Evolutionary conservation across 2,329 filamentous ascomycete genomes (phyloP).

Genomic region (Pseudocercospora macadamiae): DNA sequence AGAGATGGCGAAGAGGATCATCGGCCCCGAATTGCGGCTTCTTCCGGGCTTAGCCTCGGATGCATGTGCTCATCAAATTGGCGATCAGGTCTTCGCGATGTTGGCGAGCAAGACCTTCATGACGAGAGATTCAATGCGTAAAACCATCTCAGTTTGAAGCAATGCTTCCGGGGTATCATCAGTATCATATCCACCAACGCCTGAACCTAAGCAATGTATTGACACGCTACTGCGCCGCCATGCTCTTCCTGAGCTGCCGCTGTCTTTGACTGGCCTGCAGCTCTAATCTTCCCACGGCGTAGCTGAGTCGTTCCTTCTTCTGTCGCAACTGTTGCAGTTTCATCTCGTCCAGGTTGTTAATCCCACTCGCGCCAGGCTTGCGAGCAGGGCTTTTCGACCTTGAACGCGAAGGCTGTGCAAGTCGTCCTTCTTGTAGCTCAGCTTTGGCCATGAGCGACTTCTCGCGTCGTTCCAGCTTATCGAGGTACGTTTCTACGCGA

Average conservation of each 20-base stretch:
- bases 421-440: slow-evolving; percentile 77
- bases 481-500: slow-evolving; percentile 80
- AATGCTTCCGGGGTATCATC: neutral
- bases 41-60: neutral
- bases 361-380: slow-evolving; percentile 31
- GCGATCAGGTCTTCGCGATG: too few relatives aligned
- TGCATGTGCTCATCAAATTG: too few relatives aligned
- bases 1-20: neutral
- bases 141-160: too few relatives aligned
- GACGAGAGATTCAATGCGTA: too few relatives aligned
- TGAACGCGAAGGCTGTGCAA: slow-evolving; percentile 43
- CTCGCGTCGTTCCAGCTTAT: slow-evolving; percentile 80
- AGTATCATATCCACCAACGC: neutral
- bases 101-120: too few relatives aligned
- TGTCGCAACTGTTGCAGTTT: slow-evolving; percentile 71
- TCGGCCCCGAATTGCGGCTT: neutral
- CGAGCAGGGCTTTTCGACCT: slow-evolving; percentile 33
- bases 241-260: slow-evolving; percentile 72
- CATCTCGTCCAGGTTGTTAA: slow-evolving; percentile 54
- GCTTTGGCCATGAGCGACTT: slow-evolving; percentile 80
- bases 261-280: slow-evolving; percentile 80
- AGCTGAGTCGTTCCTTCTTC: slow-evolving; percentile 82
- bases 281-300: slow-evolving; percentile 83
- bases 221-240: slow-evolving; percentile 59
- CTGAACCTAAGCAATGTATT: too few relatives aligned